A percentile compares a stretch with the other conserved stretches of the same genome.
phyloP scores from a whole-genome alignment of 305 asterid genomes.

The Fraxinus velutina region DNA sequence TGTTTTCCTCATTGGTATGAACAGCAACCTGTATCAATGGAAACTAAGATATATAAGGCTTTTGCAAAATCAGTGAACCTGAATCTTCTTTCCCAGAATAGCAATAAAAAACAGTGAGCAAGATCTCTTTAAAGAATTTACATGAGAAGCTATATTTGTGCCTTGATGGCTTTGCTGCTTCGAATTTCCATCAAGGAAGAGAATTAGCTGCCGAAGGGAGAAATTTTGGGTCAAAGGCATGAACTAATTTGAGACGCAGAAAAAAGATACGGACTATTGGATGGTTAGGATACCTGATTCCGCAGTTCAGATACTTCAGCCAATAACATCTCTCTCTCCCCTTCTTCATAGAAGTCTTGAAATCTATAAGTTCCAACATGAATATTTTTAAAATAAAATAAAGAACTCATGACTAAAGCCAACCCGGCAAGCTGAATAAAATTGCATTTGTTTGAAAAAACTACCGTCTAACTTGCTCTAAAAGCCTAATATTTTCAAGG shows the following conservation, averaged over 20 bases:
- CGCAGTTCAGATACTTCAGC: conserved; percentile 76
- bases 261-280: conserved; percentile 13
- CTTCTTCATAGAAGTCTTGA: conserved; percentile 96
- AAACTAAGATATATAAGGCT: conserved; percentile 17
- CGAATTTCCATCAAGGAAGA: conserved; percentile 51
- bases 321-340: conserved; percentile 82
- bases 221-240: conserved; percentile 12
- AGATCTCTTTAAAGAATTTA: conserved; percentile 26
- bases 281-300: conserved; percentile 56
- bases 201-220: conserved; percentile 47
- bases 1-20: conserved; percentile 34
- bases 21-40: conserved; percentile 41
- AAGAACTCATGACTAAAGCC: not conserved
- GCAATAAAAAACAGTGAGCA: conserved; percentile 3
- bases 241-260: conserved; percentile 9
- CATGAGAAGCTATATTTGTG: conserved; percentile 33
- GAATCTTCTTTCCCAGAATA: conserved; percentile 6
- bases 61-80: conserved; percentile 13
- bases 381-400: conserved; percentile 4
- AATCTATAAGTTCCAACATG: conserved; percentile 38
- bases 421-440: not conserved
- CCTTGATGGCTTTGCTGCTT: conserved; percentile 48
- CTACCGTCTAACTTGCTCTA: conserved; percentile 79
- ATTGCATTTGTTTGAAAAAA: conserved; percentile 7
- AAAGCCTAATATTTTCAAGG: conserved; percentile 84